Percentiles rank a stretch among this genome's conserved stretches.
These are phyloP conservation scores for Auricularia auricula-judae DNA, from an alignment of 768 basidiomycete species.

Conservation along the genomic window DNA sequence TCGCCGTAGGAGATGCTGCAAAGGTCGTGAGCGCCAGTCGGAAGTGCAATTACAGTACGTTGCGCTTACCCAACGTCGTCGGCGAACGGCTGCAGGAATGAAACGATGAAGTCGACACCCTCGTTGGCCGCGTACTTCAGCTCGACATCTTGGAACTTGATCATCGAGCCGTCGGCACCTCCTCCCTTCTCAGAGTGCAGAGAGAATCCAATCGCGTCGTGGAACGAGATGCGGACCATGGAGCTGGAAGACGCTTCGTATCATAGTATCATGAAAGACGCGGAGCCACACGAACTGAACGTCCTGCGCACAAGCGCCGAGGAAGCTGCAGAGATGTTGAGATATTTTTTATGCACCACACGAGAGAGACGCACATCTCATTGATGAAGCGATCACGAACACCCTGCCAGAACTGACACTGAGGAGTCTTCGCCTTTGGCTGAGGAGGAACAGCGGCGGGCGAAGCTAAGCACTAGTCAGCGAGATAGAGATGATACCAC, in stretches of 20 bases:
- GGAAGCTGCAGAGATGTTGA: not conserved
- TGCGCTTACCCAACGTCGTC: not conserved
- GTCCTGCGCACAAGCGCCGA: not conserved
- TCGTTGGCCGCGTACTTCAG: slow-evolving; percentile 7
- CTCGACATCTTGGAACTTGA: slow-evolving; percentile 6
- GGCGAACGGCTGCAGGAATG: slow-evolving; percentile 6
- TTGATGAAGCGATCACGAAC: not conserved
- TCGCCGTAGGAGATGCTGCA: slow-evolving; percentile 15
- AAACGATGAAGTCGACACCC: slow-evolving; percentile 8
- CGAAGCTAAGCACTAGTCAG: not conserved
- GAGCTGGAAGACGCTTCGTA: not conserved
- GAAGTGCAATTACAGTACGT: not conserved
- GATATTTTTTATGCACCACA: not conserved
- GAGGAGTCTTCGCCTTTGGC: not conserved
- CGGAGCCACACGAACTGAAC: not conserved
- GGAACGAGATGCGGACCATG: no score
- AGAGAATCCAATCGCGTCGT: no score
- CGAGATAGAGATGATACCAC: not conserved
- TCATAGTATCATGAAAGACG: not conserved
- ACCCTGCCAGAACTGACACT: not conserved
- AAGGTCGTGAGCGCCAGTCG: slow-evolving; percentile 11
- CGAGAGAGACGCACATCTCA: no score
- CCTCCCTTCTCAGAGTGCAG: no score
- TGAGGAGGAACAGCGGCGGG: not conserved
- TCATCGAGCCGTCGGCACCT: no score